phyloP scores from a whole-genome alignment of 2,329 filamentous ascomycete species.

The Fusarium agapanthi region DNA sequence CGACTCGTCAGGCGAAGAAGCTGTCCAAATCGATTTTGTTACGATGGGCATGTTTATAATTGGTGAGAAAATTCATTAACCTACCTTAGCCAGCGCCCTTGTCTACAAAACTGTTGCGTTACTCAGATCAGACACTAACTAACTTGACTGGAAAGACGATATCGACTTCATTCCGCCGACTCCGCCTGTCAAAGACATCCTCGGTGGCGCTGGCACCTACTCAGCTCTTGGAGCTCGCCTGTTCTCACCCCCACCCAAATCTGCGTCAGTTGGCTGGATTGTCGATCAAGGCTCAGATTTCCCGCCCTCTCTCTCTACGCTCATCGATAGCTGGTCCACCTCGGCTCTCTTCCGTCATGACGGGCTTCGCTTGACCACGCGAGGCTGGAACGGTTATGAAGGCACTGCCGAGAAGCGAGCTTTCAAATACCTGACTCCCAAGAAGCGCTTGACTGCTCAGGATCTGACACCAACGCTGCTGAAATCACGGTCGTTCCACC shows the following conservation, averaged over 20 bases:
- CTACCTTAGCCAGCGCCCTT: neutral
- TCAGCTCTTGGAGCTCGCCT: slow-evolving; percentile 88
- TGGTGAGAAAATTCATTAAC: slow-evolving; percentile 55
- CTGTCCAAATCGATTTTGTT: slow-evolving; percentile 65
- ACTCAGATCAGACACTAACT: slow-evolving; percentile 10
- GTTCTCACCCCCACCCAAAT: slow-evolving; percentile 75
- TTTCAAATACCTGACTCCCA: slow-evolving; percentile 90
- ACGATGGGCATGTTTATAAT: slow-evolving; percentile 80
- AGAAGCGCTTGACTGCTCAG: slow-evolving; percentile 78
- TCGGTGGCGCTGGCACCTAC: slow-evolving; percentile 91
- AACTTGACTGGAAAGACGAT: slow-evolving; percentile 72
- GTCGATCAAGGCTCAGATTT: slow-evolving; percentile 92
- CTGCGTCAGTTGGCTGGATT: slow-evolving; percentile 83
- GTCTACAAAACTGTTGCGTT: neutral
- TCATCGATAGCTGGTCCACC: slow-evolving; percentile 80
- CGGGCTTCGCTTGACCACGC: slow-evolving; percentile 77
- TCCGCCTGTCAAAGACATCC: slow-evolving; percentile 74
- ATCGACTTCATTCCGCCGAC: slow-evolving; percentile 83
- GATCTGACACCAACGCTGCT: slow-evolving; percentile 75
- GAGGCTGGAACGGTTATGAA: slow-evolving; percentile 92
- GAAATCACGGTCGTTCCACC: slow-evolving; percentile 80
- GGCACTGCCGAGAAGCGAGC: slow-evolving; percentile 72
- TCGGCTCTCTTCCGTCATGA: slow-evolving; percentile 74
- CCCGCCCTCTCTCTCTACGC: slow-evolving; percentile 68
- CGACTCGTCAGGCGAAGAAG: neutral